Evolutionary conservation across 306 rosid species (phyloP).

Genomic region (Fragaria vesca): DNA sequence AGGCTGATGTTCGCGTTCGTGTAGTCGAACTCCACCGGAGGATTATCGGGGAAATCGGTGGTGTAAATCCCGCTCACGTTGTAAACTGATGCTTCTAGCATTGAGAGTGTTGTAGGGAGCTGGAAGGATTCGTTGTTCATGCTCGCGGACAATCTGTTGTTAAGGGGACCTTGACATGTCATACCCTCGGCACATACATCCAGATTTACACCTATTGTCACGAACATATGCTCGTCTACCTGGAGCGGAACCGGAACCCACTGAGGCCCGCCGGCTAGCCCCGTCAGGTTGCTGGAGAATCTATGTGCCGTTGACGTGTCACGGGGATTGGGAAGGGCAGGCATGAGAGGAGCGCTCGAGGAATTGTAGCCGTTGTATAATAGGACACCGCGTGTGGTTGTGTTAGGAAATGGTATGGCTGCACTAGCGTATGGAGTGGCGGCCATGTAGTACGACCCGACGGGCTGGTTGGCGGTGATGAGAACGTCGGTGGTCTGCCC

Average conservation of each 20-base stretch:
- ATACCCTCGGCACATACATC: conserved; percentile 21
- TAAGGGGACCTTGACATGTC: conserved; percentile 31
- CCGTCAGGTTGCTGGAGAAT: conserved; percentile 42
- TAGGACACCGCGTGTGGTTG: conserved; percentile 43
- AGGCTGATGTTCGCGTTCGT: conserved; percentile 10
- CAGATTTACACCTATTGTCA: conserved; percentile 39
- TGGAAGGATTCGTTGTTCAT: conserved; percentile 72
- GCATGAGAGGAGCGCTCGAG: conserved; percentile 34
- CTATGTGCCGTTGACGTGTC: conserved; percentile 53
- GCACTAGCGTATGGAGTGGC: conserved; percentile 32
- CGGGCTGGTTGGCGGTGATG: conserved; percentile 31
- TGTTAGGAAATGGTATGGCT: not conserved
- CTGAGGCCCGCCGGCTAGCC: conserved; percentile 38
- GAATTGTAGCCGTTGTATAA: conserved; percentile 28
- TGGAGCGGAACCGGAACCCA: conserved; percentile 49
- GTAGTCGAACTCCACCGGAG: conserved; percentile 39
- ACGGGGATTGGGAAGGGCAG: conserved; percentile 29
- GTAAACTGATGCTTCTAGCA: conserved; percentile 45
- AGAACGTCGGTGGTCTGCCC: conserved; percentile 70
- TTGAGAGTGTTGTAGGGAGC: conserved; percentile 36
- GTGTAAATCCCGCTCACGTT: conserved; percentile 42
- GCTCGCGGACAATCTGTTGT: conserved; percentile 39
- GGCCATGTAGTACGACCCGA: conserved; percentile 66
- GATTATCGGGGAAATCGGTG: conserved; percentile 44
- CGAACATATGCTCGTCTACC: conserved; percentile 52